phyloP scores from a whole-genome alignment of 108 stramenopile genomes.

The Skeletonema menzelii region DNA sequence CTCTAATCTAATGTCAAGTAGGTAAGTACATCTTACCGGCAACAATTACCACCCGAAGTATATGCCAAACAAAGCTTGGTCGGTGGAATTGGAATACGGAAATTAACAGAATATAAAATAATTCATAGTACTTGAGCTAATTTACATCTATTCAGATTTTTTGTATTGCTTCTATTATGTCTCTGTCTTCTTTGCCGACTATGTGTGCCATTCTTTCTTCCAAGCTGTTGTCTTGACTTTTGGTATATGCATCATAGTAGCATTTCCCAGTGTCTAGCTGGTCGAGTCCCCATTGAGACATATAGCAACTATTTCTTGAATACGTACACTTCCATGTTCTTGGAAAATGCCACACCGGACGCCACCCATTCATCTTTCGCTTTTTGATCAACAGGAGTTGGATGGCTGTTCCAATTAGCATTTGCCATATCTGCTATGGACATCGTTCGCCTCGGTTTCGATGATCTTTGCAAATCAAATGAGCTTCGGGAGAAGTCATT shows the following conservation, averaged over 20 bases:
- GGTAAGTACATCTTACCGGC: too few species aligned
- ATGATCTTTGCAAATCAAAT: neutral
- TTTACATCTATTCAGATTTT: neutral
- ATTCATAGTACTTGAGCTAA: neutral
- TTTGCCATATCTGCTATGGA: neutral
- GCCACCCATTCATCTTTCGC: slow-evolving; percentile 7
- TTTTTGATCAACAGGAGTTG: neutral
- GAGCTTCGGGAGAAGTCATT: neutral
- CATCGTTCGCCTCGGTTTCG: neutral
- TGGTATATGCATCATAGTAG: neutral
- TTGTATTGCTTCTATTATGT: neutral
- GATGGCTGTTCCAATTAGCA: neutral
- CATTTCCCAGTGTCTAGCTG: neutral
- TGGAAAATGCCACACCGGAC: slow-evolving; percentile 17
- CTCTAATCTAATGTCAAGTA: too few species aligned
- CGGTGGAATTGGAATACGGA: too few species aligned
- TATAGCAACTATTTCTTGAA: slow-evolving; percentile 9
- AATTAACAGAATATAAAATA: too few species aligned
- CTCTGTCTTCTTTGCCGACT: neutral
- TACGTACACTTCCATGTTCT: slow-evolving; percentile 24
- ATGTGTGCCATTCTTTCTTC: neutral
- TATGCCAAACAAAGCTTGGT: too few species aligned
- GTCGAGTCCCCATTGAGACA: neutral
- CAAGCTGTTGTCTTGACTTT: neutral
- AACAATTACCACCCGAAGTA: too few species aligned